Percentiles rank a stretch among this genome's conserved stretches.
Conservation (phyloP, 768 basidiomycete genomes). For the Tylopilus rubrobrunneus region DNA sequence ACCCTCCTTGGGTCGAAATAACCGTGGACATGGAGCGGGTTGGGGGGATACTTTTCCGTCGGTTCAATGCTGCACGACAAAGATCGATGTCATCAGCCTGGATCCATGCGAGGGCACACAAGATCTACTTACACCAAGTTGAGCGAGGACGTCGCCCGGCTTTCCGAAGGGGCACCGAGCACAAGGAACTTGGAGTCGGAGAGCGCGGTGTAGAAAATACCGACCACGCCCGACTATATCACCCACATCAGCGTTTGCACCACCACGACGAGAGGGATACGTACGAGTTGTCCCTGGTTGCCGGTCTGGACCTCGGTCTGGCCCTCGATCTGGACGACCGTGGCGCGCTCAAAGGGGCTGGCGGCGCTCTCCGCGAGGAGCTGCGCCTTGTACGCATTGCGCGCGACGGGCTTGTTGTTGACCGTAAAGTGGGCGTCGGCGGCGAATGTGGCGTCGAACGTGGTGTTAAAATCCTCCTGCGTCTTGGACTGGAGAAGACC, state of each 20-base stretch:
- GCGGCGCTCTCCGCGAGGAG: conserved; percentile 31
- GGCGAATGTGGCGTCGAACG: conserved; percentile 42
- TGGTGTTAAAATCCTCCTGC: conserved; percentile 29
- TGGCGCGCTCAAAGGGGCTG: conserved; percentile 4
- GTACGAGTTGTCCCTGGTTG: conserved; percentile 25
- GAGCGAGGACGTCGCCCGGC: conserved; percentile 33
- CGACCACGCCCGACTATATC: conserved; percentile 27
- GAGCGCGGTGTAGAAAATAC: conserved; percentile 37
- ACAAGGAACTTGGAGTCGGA: conserved; percentile 33
- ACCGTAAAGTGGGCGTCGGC: conserved; percentile 34
- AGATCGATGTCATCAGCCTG: not conserved
- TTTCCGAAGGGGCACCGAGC: conserved; percentile 31
- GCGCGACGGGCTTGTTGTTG: conserved; percentile 38
- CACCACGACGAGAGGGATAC: not conserved
- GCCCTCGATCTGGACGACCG: conserved; percentile 24
- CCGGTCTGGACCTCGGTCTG: conserved; percentile 27
- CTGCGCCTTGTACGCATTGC: conserved; percentile 38
- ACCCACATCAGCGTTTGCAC: not conserved
- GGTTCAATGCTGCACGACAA: conserved; percentile 23
- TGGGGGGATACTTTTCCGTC: conserved; percentile 25
- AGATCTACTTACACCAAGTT: conserved; percentile 35
- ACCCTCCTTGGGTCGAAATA: conserved; percentile 35
- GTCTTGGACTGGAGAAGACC: conserved; percentile 39
- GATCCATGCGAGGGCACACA: not conserved
- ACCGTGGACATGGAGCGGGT: conserved; percentile 19